Evolutionary conservation across 2,329 filamentous ascomycete species (phyloP).

Genomic region (Delphinella strobiligena): DNA sequence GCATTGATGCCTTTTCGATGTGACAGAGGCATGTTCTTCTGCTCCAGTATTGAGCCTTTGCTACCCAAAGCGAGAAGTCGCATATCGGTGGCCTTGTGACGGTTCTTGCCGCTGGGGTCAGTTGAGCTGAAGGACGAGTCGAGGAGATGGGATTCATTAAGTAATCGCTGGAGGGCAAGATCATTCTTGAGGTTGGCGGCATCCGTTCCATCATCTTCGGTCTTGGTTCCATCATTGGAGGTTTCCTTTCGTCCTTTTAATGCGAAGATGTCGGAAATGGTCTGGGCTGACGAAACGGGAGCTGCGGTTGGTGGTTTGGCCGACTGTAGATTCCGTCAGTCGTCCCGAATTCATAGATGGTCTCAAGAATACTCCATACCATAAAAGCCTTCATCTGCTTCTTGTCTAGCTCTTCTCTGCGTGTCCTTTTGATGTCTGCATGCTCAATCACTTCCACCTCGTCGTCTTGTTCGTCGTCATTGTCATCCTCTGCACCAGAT

Average conservation of each 20-base stretch:
- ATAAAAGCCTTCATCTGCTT: conserved; percentile 69
- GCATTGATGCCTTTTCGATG: conserved; percentile 73
- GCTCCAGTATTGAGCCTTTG: conserved; percentile 61
- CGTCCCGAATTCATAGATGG: too few relatives aligned
- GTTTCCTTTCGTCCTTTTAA: too few relatives aligned
- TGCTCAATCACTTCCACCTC: conserved; percentile 33
- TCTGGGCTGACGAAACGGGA: too few relatives aligned
- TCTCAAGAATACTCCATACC: too few relatives aligned
- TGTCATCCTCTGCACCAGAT: conserved; percentile 14
- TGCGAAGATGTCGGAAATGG: too few relatives aligned
- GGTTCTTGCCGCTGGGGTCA: conserved; percentile 53
- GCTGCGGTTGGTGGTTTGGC: conserved; percentile 45
- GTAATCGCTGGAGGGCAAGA: conserved; percentile 77
- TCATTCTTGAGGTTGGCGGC: conserved; percentile 72
- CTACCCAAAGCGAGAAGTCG: conserved; percentile 71
- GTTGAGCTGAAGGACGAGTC: conserved; percentile 43
- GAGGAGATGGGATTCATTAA: conserved; percentile 85
- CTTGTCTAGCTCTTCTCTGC: conserved; percentile 28
- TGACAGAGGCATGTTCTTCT: conserved; percentile 80
- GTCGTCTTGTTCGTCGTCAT: conserved; percentile 28
- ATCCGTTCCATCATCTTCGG: conserved; percentile 44
- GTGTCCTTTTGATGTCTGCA: conserved; percentile 17
- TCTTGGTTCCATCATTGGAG: conserved; percentile 17
- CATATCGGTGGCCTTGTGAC: conserved; percentile 72
- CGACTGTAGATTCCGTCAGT: conserved; percentile 24